phyloP scores from a whole-genome alignment of 306 rosid genomes.

The Casuarina glauca region DNA sequence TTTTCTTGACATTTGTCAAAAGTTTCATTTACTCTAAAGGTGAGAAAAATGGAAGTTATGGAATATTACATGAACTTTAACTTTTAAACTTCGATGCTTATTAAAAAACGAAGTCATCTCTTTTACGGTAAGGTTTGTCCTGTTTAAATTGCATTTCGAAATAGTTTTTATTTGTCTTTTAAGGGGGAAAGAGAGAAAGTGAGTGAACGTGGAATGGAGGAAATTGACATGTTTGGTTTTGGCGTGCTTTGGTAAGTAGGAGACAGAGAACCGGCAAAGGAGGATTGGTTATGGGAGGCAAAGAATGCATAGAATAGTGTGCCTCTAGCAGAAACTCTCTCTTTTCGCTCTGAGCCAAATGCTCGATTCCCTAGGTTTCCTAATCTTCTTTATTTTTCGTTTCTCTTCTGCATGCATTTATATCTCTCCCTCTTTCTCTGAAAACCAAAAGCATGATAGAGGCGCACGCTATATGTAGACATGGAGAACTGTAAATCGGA shows the following conservation, averaged over 20 bases:
- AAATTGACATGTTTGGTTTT: slow-evolving; percentile 32
- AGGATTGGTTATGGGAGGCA: slow-evolving; percentile 46
- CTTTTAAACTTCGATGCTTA: background rate
- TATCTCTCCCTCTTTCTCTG: slow-evolving; percentile 20
- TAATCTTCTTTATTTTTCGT: background rate
- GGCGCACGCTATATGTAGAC: slow-evolving; percentile 28
- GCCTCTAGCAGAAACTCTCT: slow-evolving; percentile 12
- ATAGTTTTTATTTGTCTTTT: background rate
- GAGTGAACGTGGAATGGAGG: slow-evolving; percentile 27
- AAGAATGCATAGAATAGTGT: slow-evolving; percentile 59
- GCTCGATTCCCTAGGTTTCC: slow-evolving; percentile 29
- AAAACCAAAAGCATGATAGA: slow-evolving; percentile 30
- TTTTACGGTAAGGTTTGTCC: background rate
- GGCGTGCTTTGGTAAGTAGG: slow-evolving; percentile 57
- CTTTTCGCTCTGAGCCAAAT: slow-evolving; percentile 1
- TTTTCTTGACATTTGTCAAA: too few species aligned
- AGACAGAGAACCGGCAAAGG: slow-evolving; percentile 74
- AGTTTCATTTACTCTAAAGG: too few species aligned
- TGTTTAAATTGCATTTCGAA: background rate
- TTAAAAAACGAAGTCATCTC: too few species aligned
- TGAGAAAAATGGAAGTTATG: too few species aligned
- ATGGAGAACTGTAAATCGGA: slow-evolving; percentile 37
- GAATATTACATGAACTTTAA: background rate
- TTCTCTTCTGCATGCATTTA: slow-evolving; percentile 33
- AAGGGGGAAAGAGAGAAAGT: background rate